Evolutionary conservation across 345 rosid species (phyloP).

Genomic region (Populus ilicifolia): DNA sequence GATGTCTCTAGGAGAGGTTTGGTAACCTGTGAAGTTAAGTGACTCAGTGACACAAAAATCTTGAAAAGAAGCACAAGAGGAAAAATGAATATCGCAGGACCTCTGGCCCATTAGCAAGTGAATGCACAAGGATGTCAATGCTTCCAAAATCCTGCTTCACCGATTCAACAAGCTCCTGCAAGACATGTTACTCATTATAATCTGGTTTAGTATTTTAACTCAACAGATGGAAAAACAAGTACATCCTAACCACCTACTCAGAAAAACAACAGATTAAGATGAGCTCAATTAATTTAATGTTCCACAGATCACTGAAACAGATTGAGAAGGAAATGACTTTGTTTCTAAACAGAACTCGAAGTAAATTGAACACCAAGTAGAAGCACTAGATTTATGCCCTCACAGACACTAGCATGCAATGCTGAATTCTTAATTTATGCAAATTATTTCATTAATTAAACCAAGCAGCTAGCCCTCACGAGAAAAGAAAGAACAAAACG

Average conservation of each 20-base stretch:
- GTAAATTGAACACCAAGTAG: neutral
- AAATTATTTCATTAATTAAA: neutral
- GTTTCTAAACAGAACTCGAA: neutral
- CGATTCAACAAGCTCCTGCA: conserved; percentile 82
- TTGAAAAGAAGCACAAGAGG: neutral
- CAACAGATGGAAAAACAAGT: neutral
- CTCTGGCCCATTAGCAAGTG: conserved; percentile 97
- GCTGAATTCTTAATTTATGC: neutral
- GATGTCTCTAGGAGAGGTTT: conserved; percentile 94
- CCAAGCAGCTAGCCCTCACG: too few relatives aligned
- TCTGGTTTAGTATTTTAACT: neutral
- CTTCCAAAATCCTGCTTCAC: conserved; percentile 82
- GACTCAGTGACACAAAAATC: neutral
- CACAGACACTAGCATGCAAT: neutral
- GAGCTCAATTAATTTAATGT: neutral
- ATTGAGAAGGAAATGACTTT: neutral
- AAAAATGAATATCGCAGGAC: conserved; percentile 26
- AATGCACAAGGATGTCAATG: conserved; percentile 92
- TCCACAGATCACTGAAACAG: neutral
- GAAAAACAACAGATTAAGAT: neutral
- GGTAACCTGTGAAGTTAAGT: conserved; percentile 47
- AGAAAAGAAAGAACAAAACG: neutral
- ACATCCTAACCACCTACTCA: neutral
- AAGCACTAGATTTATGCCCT: too few relatives aligned
- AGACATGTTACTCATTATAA: neutral